Evolutionary conservation across 495 filamentous ascomycete genomes (phyloP).

Genomic region (Penicillium maclennaniae): DNA sequence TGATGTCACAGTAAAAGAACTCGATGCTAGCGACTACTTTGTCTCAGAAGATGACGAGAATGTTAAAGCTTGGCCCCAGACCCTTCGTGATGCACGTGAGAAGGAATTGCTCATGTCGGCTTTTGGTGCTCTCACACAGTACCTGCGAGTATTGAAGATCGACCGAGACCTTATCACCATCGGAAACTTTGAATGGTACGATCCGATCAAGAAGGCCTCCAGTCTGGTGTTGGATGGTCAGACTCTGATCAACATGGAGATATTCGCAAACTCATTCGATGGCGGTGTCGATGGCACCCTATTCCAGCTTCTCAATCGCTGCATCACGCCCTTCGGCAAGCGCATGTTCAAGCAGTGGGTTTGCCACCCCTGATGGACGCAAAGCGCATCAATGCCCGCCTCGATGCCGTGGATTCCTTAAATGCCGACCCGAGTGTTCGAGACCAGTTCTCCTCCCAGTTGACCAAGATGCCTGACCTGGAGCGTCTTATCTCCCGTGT

Average conservation of each 20-base stretch:
- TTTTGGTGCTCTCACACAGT: slow-evolving; percentile 84
- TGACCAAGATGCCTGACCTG: slow-evolving; percentile 89
- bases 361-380: slow-evolving; percentile 91
- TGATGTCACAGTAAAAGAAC: slow-evolving; percentile 73
- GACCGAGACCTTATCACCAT: slow-evolving; percentile 84
- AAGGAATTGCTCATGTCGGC: slow-evolving; percentile 89
- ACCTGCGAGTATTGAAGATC: slow-evolving; percentile 82
- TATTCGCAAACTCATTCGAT: slow-evolving; percentile 92
- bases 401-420: slow-evolving; percentile 92
- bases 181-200: slow-evolving; percentile 88
- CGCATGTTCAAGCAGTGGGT: slow-evolving; percentile 97
- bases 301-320: slow-evolving; percentile 86
- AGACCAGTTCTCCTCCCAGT: slow-evolving; percentile 77
- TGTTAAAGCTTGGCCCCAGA: slow-evolving; percentile 72
- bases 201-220: slow-evolving; percentile 88
- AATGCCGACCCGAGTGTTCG: slow-evolving; percentile 75
- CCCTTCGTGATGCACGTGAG: slow-evolving; percentile 66
- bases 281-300: slow-evolving; percentile 80
- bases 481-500: slow-evolving; percentile 93
- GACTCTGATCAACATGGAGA: slow-evolving; percentile 93
- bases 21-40: slow-evolving; percentile 82
- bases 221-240: slow-evolving; percentile 94
- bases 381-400: slow-evolving; percentile 81
- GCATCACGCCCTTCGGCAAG: slow-evolving; percentile 96
- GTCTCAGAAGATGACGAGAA: slow-evolving; percentile 56